A percentile compares a stretch with the other conserved stretches of the same genome.
Evolutionary conservation across 2,329 filamentous ascomycete genomes (phyloP).

Genomic region (Epicoccum nigrum): DNA sequence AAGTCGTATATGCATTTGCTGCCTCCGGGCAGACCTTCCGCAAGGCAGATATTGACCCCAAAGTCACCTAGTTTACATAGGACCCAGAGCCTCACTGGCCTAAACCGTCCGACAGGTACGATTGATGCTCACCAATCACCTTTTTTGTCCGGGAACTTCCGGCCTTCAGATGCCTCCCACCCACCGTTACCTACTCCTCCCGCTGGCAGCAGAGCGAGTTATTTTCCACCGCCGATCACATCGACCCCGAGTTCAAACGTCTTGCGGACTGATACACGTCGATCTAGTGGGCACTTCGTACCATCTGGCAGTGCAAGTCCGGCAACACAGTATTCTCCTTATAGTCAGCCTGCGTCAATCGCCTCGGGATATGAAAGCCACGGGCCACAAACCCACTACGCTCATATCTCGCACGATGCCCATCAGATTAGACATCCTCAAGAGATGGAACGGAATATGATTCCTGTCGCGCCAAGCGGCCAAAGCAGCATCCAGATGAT

Average conservation of each 20-base stretch:
- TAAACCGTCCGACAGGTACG: constrained; percentile 53
- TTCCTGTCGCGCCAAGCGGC: constrained; percentile 54
- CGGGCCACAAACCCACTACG: constrained; percentile 30
- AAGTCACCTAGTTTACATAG: constrained; percentile 61
- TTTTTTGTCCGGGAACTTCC: constrained; percentile 52
- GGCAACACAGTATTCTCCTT: constrained; percentile 54
- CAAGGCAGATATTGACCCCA: constrained; percentile 63
- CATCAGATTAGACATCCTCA: not conserved
- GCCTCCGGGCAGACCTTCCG: constrained; percentile 31
- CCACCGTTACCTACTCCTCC: constrained; percentile 57
- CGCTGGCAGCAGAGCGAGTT: constrained; percentile 44
- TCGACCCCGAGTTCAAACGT: constrained; percentile 42
- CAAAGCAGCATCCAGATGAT: constrained; percentile 60
- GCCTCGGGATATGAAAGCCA: constrained; percentile 48
- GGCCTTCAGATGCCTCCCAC: constrained; percentile 53
- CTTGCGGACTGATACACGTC: constrained; percentile 33
- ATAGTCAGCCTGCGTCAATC: constrained; percentile 42
- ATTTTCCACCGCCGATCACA: constrained; percentile 40
- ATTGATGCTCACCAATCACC: constrained; percentile 58
- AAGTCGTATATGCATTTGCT: constrained; percentile 33
- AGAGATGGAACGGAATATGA: constrained; percentile 46
- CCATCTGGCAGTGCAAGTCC: constrained; percentile 53
- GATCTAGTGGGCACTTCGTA: constrained; percentile 46
- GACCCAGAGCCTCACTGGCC: constrained; percentile 56
- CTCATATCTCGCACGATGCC: constrained; percentile 7